phyloP scores from a whole-genome alignment of 192 early-diverging fungal genomes.

The Dissophora ornata region DNA sequence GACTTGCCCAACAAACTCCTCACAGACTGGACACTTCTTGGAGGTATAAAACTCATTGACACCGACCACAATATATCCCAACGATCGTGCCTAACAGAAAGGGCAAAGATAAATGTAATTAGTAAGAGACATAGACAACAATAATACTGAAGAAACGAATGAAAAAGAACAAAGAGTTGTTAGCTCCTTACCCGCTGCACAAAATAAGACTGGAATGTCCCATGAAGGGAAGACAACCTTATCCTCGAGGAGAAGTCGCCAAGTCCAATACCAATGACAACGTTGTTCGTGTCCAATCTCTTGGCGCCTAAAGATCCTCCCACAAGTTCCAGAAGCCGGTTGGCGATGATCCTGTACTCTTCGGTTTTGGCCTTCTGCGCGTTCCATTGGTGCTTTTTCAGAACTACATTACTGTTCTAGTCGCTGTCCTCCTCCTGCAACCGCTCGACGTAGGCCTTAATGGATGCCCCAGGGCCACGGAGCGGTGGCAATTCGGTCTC shows the following conservation, averaged over 20 bases:
- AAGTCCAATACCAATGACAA: conserved; percentile 12
- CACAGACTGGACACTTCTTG: neutral
- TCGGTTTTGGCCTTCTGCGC: neutral
- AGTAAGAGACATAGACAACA: too few species aligned
- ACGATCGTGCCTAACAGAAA: conserved; percentile 8
- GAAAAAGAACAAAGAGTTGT: too few species aligned
- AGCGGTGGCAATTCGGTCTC: neutral
- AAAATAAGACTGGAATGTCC: conserved; percentile 1
- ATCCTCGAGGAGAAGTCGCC: conserved; percentile 3
- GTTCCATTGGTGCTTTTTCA: conserved; percentile 11
- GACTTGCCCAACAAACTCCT: conserved; percentile 13
- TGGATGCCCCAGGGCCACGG: neutral
- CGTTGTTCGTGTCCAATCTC: neutral
- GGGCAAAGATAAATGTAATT: too few species aligned
- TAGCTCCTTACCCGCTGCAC: conserved; percentile 7
- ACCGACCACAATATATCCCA: conserved; percentile 16
- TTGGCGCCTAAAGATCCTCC: conserved; percentile 1
- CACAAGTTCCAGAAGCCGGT: neutral
- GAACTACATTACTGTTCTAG: neutral
- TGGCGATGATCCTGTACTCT: conserved; percentile 7
- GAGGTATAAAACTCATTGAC: conserved; percentile 25
- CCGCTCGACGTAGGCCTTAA: neutral
- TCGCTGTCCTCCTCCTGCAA: neutral
- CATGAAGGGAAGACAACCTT: conserved; percentile 1
- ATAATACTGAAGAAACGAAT: too few species aligned